Percentiles rank a stretch among this genome's conserved stretches.
Evolutionary conservation across 1,284 basidiomycete species (phyloP).

Genomic region (Kwoniella shivajii): DNA sequence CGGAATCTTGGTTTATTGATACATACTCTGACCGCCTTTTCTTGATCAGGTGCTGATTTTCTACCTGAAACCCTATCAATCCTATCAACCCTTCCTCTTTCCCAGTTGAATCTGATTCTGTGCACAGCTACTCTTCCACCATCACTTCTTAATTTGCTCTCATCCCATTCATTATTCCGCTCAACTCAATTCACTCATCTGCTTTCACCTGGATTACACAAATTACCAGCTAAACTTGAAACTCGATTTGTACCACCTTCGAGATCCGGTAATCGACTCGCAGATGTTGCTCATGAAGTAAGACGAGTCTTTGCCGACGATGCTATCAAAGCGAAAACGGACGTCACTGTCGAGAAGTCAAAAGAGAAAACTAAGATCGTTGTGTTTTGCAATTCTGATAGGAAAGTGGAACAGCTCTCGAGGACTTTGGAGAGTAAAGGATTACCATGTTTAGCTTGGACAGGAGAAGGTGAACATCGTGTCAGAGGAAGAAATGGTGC

Average conservation of each 20-base stretch:
- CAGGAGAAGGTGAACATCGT: slow-evolving; percentile 62
- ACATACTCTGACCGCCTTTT: too few species aligned
- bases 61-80: slow-evolving; percentile 67
- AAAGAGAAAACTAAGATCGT: slow-evolving; percentile 61
- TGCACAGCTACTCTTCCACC: slow-evolving; percentile 85
- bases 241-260: slow-evolving; percentile 73
- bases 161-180: slow-evolving; percentile 57
- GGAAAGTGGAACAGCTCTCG: slow-evolving; percentile 65
- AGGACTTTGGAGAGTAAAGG: slow-evolving; percentile 63
- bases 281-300: slow-evolving; percentile 74
- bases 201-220: slow-evolving; percentile 75
- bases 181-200: slow-evolving; percentile 61
- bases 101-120: slow-evolving; percentile 61
- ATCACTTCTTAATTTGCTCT: slow-evolving; percentile 68
- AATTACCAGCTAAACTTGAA: slow-evolving; percentile 68
- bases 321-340: slow-evolving; percentile 51
- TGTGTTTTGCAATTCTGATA: slow-evolving; percentile 77
- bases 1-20: too few species aligned
- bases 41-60: slow-evolving; percentile 75
- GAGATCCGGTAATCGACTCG: slow-evolving; percentile 69
- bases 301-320: slow-evolving; percentile 74
- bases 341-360: not conserved
- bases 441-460: slow-evolving; percentile 67
- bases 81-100: slow-evolving; percentile 57
- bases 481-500: slow-evolving; percentile 70